phyloP scores from a whole-genome alignment of 2,329 filamentous ascomycete species.

The Aspergillus luchuensis region DNA sequence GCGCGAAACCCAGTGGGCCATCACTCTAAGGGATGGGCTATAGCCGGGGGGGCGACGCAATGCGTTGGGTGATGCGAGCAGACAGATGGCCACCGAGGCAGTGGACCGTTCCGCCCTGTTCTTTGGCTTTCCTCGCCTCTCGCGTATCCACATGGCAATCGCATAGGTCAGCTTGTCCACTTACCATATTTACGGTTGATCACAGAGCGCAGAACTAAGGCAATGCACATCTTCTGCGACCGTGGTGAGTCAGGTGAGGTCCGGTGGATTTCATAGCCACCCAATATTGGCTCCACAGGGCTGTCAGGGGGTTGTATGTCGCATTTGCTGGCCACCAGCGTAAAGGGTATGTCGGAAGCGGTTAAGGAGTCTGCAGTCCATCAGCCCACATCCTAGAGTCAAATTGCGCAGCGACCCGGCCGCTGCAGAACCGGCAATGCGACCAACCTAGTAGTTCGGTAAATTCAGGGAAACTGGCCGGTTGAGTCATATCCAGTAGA shows the following conservation, averaged over 20 bases:
- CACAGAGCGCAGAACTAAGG: conserved; percentile 71
- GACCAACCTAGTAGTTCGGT: conserved; percentile 77
- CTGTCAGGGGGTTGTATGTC: conserved; percentile 72
- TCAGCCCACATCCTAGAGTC: conserved; percentile 3
- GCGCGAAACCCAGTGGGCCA: conserved; percentile 29
- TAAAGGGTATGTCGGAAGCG: conserved; percentile 71
- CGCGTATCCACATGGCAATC: background rate
- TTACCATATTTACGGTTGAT: conserved; percentile 69
- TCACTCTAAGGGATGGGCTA: conserved; percentile 19
- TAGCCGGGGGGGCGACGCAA: background rate
- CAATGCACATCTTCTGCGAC: conserved; percentile 73
- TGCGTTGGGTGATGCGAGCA: background rate
- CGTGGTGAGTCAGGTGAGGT: conserved; percentile 71
- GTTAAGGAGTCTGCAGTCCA: conserved; percentile 66
- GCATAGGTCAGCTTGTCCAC: conserved; percentile 32
- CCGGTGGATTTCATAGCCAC: conserved; percentile 72
- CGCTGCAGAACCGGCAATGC: conserved; percentile 1
- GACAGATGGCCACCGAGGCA: background rate
- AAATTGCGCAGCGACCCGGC: background rate
- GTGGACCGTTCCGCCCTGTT: background rate
- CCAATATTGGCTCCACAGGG: conserved; percentile 70
- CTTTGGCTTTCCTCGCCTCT: background rate
- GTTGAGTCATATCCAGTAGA: conserved; percentile 83
- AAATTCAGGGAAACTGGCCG: conserved; percentile 71
- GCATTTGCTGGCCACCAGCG: conserved; percentile 88